These are phyloP conservation scores for Vitis hybrid DNA, from an alignment of 177 flowering plant genomes.

Conservation along the genomic window DNA sequence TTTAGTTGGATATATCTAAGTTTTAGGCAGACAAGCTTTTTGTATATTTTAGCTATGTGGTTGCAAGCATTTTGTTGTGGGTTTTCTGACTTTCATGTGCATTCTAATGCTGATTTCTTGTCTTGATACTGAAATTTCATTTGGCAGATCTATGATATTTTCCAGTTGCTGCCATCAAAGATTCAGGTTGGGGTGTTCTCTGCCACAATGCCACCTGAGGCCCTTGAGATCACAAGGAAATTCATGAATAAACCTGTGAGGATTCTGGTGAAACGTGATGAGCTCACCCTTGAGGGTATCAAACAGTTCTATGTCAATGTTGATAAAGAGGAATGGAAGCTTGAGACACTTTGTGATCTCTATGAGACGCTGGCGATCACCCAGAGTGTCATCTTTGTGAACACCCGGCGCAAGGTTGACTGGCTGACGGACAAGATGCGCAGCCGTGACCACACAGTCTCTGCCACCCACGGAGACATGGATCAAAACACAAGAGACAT, in stretches of 20 bases:
- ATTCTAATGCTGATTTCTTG: not conserved
- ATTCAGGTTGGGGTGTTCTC: slow-evolving; percentile 38
- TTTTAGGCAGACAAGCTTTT: too few relatives aligned
- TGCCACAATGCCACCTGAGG: slow-evolving; percentile 39
- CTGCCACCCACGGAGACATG: slow-evolving; percentile 32
- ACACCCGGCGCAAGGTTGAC: slow-evolving; percentile 37
- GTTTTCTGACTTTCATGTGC: too few relatives aligned
- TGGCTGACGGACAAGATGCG: slow-evolving; percentile 37
- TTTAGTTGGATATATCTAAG: too few relatives aligned
- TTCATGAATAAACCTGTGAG: slow-evolving; percentile 40
- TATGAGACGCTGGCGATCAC: slow-evolving; percentile 28
- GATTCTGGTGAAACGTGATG: slow-evolving; percentile 33
- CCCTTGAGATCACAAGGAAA: slow-evolving; percentile 33
- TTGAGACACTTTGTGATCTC: slow-evolving; percentile 32
- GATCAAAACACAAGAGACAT: slow-evolving; percentile 31
- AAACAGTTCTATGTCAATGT: slow-evolving; percentile 30
- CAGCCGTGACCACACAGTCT: slow-evolving; percentile 29
- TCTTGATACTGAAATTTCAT: not conserved
- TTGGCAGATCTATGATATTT: slow-evolving; percentile 31
- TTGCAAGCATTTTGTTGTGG: too few relatives aligned
- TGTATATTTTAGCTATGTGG: too few relatives aligned
- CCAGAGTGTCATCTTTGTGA: slow-evolving; percentile 34
- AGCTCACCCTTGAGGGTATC: slow-evolving; percentile 34
- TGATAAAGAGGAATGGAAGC: slow-evolving; percentile 31
- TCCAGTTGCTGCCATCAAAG: slow-evolving; percentile 25